Evolutionary conservation across 257 asterid genomes (phyloP).

Genomic region (Ophiorrhiza pumila): DNA sequence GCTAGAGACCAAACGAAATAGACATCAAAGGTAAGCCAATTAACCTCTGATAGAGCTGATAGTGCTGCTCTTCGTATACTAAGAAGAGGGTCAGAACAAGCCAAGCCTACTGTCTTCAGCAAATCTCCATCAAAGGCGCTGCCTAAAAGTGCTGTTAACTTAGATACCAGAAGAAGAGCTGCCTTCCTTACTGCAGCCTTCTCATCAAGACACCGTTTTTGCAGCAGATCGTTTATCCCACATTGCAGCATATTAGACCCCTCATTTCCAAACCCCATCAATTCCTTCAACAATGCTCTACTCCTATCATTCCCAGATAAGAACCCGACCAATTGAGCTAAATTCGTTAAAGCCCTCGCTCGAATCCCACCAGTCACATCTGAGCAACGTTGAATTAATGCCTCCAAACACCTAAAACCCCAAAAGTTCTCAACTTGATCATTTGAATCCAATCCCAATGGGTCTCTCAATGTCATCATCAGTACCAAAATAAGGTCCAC

Average conservation of each 20-base stretch:
- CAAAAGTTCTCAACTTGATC: constrained; percentile 42
- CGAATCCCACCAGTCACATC: constrained; percentile 70
- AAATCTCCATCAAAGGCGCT: constrained; percentile 67
- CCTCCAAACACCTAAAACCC: constrained; percentile 63
- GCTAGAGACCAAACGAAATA: neutral
- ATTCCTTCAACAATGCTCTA: constrained; percentile 46
- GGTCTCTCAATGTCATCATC: constrained; percentile 46
- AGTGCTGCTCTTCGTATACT: constrained; percentile 90
- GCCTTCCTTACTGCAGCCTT: constrained; percentile 97
- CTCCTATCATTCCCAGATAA: constrained; percentile 46
- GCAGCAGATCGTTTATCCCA: constrained; percentile 51
- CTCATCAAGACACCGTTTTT: constrained; percentile 72
- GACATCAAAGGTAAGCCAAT: constrained; percentile 18
- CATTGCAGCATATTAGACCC: constrained; percentile 20
- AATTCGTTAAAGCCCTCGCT: constrained; percentile 74
- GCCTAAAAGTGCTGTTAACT: constrained; percentile 53
- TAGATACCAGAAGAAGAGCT: constrained; percentile 74
- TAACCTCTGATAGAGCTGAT: constrained; percentile 89
- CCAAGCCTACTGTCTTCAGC: constrained; percentile 75
- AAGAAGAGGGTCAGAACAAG: constrained; percentile 95
- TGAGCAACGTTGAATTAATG: constrained; percentile 74
- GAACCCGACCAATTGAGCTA: constrained; percentile 62
- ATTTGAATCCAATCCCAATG: constrained; percentile 43
- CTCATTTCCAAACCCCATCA: constrained; percentile 51
- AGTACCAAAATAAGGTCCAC: constrained; percentile 66